Percentiles rank a stretch among this genome's conserved stretches.
Evolutionary conservation across 768 basidiomycete genomes (phyloP).

Genomic region (Amanita exitialis): DNA sequence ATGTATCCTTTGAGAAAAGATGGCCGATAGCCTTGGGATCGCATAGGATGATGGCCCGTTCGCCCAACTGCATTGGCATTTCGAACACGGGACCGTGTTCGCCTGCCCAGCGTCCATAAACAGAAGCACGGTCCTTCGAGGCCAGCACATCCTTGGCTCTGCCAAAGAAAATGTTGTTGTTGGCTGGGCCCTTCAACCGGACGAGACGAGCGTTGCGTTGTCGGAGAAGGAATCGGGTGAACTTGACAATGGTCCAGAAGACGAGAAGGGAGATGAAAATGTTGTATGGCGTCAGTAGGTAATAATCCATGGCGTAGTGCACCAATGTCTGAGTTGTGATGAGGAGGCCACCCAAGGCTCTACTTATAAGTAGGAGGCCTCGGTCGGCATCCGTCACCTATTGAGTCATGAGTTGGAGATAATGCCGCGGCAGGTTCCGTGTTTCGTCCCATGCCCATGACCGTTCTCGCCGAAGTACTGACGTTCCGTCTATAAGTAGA

Average conservation of each 20-base stretch:
- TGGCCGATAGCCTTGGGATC: constrained; percentile 45
- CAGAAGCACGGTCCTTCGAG: neutral
- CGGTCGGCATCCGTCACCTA: neutral
- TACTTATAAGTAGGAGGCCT: neutral
- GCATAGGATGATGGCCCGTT: constrained; percentile 23
- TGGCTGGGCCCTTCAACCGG: neutral
- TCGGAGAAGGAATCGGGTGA: neutral
- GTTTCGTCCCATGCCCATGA: too few species aligned
- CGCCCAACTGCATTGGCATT: constrained; percentile 26
- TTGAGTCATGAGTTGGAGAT: neutral
- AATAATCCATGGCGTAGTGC: too few species aligned
- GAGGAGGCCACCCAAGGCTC: neutral
- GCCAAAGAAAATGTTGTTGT: neutral
- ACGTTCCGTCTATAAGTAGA: too few species aligned
- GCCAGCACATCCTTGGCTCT: neutral
- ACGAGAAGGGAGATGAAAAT: neutral
- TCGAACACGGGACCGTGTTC: constrained; percentile 37
- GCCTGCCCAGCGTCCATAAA: constrained; percentile 37
- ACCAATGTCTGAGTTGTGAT: too few species aligned
- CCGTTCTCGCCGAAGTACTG: too few species aligned
- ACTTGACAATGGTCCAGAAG: neutral
- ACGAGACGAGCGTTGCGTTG: neutral
- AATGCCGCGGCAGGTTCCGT: too few species aligned
- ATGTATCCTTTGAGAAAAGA: constrained; percentile 41
- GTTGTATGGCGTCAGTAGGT: too few species aligned